Evolutionary conservation across 2,329 filamentous ascomycete species (phyloP), one percentile per base, ranked within the genome.

Genomic region (Dothiorella sarmentorum): DNA sequence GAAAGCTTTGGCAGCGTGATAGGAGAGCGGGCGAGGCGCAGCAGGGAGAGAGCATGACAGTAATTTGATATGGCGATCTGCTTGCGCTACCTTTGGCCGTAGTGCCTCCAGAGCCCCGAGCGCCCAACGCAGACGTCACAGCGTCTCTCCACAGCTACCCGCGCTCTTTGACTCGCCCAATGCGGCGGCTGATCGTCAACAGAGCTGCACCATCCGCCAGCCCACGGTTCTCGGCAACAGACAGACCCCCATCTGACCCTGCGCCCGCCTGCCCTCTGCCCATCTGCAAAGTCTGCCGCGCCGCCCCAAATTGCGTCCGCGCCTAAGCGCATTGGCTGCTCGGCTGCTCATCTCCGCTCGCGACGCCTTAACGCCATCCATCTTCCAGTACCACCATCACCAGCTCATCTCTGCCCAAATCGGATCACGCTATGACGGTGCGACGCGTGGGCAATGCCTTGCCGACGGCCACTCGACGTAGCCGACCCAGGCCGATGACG

Each of bases 61-160:
- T 53, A 53, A 53, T 40, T 53, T 53, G 49, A 53, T 53, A 53
- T 53, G 49, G 49, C 49, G 49, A 53, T 53, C 49, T 53, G 49
- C 49, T 38, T 38, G 49, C 49, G 35, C 49, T 53, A 53, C 49
- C 49, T 33, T 24, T 33, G 49, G 33, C 49, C 27, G 44, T 10
- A 47, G 27, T 33, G 20, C 22, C 45, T 31, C 31, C 31, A n/a
- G n/a, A n/a, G n/a, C n/a, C 31, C 31, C 45, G 45, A 26, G 45
- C 45, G 4, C 10, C 40, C 44, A 18, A 35, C 43, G 45, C 45
- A 15, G 45, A 51, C 45, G 45, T 51, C 22, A 7, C 7, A 17
- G 18, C 20, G 29, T 51, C 49, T 53, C 49, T 53, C 49, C 49
- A 53, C 49, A 53, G 20, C 47, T 22, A 22, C 47, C 47, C 47